These are phyloP conservation scores for Fusarium sp. DNA, from an alignment of 2,329 filamentous ascomycete genomes.

Conservation along the genomic window DNA sequence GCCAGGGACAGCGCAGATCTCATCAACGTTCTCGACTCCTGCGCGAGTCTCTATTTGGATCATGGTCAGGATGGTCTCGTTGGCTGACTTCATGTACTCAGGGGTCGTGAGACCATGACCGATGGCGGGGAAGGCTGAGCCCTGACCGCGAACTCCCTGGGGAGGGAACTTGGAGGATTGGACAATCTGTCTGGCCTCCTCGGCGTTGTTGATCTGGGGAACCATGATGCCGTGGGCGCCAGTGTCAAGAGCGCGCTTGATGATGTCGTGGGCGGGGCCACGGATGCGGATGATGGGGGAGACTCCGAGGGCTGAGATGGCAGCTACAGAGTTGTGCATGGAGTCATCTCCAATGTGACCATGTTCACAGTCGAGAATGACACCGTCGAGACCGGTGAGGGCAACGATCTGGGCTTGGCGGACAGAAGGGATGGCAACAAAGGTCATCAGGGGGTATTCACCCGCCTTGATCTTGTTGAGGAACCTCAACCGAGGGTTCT, in stretches of 20 bases:
- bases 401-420: slow-evolving; percentile 63
- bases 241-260: slow-evolving; percentile 59
- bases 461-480: slow-evolving; percentile 57
- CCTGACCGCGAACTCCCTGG: slow-evolving; percentile 57
- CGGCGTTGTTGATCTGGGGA: slow-evolving; percentile 57
- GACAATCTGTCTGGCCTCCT: slow-evolving; percentile 56
- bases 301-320: slow-evolving; percentile 17
- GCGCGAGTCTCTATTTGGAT: slow-evolving; percentile 59
- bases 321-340: slow-evolving; percentile 16
- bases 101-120: slow-evolving; percentile 53
- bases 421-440: slow-evolving; percentile 61
- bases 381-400: slow-evolving; percentile 61
- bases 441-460: slow-evolving; percentile 60
- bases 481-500: slow-evolving; percentile 57
- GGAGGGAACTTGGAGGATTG: slow-evolving; percentile 59
- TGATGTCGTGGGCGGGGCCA: slow-evolving; percentile 47
- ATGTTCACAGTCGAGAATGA: slow-evolving; percentile 58
- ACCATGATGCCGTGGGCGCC: slow-evolving; percentile 60
- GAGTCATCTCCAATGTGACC: slow-evolving; percentile 24
- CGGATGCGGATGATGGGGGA: slow-evolving; percentile 31
- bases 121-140: slow-evolving; percentile 57
- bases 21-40: slow-evolving; percentile 60
- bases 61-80: slow-evolving; percentile 58
- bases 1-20: slow-evolving; percentile 53
- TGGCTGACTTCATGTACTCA: slow-evolving; percentile 57